Base-by-base conservation (phyloP, 176 grass and related monocot genomes). In the Thinopyrum elongatum region DNA sequence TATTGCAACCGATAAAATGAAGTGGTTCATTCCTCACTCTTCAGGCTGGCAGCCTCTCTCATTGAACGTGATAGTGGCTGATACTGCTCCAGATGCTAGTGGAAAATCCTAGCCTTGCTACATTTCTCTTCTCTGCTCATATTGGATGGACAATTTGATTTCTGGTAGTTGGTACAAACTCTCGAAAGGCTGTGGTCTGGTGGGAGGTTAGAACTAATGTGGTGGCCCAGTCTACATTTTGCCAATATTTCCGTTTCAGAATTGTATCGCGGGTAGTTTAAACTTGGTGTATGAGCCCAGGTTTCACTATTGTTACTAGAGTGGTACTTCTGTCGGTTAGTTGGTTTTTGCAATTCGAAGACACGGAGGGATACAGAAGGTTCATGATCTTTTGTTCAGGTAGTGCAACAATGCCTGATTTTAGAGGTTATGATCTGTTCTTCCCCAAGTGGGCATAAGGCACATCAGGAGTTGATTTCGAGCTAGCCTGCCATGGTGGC, bases 21-120 rank as follows among this genome's bases (percentile, higher is more conserved):
- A 91, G 80, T 99, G 94, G 97, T 85, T 99, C 13, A 76, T 92
- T 79, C 90, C 94, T 53, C 87, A 94, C 86, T 82, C 83, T 82
- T 91, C 85, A 51, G 81, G 91, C 33, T 99, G 97, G 97, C 94
- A 99, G 69, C 97, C 97, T 10, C 81, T 99, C 68, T 85, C 94
- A 36, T 87, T 94, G 30, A 88, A 94, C 82, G 14, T 89, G 59
- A 85, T 57, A 83, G 85, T 78, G 39, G 53, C 65, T 71, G 94
- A 89, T 84, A 70, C 66, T 73, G 88, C 86, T 65, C 28, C 42
- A 57, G 57, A 53, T 58, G 60, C 74, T 74, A 38, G 69, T 64
- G 72, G 72, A 17, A 87, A 90, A 81, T 63, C 88, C 78, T 93
- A 87, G 79, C 62, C 55, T 41, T 65, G 47, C 27, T 70, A 61